These are phyloP conservation scores for Tylopilus rubrobrunneus DNA, from an alignment of 768 basidiomycete species.

Conservation along the genomic window DNA sequence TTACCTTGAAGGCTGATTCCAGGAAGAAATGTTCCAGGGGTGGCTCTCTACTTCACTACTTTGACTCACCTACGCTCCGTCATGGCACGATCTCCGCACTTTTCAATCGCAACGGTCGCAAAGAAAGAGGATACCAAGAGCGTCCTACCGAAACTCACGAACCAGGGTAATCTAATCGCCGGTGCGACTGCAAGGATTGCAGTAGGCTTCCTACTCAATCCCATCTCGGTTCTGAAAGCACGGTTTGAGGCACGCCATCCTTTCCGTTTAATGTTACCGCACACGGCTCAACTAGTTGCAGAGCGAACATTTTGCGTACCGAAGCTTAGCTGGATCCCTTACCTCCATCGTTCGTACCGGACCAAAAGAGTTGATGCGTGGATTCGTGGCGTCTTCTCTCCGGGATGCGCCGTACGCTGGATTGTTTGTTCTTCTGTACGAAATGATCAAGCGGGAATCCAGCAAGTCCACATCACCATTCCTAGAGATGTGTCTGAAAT, in stretches of 20 bases:
- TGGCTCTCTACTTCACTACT: conserved; percentile 87
- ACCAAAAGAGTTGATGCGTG: conserved; percentile 77
- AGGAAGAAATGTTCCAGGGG: conserved; percentile 84
- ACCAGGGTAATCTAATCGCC: conserved; percentile 78
- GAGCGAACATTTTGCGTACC: conserved; percentile 78
- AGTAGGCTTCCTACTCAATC: conserved; percentile 84
- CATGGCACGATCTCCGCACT: conserved; percentile 72
- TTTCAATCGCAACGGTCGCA: conserved; percentile 37
- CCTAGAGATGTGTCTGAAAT: conserved; percentile 3
- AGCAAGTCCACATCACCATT: conserved; percentile 38
- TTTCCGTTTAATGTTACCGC: background rate
- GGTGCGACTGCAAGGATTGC: conserved; percentile 78
- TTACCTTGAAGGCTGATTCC: conserved; percentile 1
- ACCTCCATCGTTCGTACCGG: conserved; percentile 62
- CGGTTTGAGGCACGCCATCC: conserved; percentile 73
- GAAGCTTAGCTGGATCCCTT: conserved; percentile 56
- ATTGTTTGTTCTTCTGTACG: conserved; percentile 84
- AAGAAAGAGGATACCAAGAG: conserved; percentile 35
- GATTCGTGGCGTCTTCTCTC: conserved; percentile 83
- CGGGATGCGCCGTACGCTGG: conserved; percentile 95
- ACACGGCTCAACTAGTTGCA: conserved; percentile 25
- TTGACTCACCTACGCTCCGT: conserved; percentile 76
- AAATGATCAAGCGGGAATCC: conserved; percentile 74
- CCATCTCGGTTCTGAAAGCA: conserved; percentile 88
- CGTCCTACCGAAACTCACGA: conserved; percentile 66